Evolutionary conservation across 495 filamentous ascomycete species (phyloP), one percentile per base, ranked within the genome.

Genomic region (Hyaloscypha hepaticicola): DNA sequence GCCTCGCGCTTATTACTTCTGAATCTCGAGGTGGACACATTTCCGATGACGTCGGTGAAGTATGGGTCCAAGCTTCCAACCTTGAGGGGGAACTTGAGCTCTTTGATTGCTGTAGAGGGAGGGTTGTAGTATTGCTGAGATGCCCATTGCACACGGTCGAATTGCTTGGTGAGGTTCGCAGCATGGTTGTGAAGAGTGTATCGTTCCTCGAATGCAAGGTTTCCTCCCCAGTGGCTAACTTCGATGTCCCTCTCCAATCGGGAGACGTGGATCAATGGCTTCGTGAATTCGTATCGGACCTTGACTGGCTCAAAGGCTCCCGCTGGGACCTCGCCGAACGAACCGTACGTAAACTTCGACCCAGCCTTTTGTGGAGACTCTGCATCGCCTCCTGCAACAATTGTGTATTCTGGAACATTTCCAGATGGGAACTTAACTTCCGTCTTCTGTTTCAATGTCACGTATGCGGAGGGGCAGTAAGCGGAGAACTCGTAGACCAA

Each of bases 211-310:
- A 90, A 89, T 0, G 94, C 95, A 48, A 98, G 77, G 74, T 98
- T 98, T 26, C 95, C 96, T 65, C 95, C 95, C 95, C 95, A 99
- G 74, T 98, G 96, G 69, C 90, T 95, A 66, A 98, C 89, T 75
- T 98, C 94, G 62, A 99, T 77, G 70, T 97, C 93, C 26, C 95
- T 87, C 80, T 97, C 90, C 50, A 97, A 79, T 6, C 84, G 75
- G 21, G 83, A 85, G 41, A 89, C 83, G 69, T 92, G 90, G 60
- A 87, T 88, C 48, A 99, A 78, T 6, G 95, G 96, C 75, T 90
- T 92, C 50, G 92, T 99, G 82, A 96, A 97, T 72, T 98, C 93
- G 77, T 96, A 98, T 48, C 96, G 91, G 25, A 97, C 87, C 63
- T 79, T 84, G 61, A 92, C 81, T 11, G 87, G 86, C 71, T 93